Percentiles rank a stretch among this genome's conserved stretches.
These are phyloP conservation scores for Hanseniaspora valbyensis DNA, from an alignment of 805 yeast genomes.

Conservation along the genomic window DNA sequence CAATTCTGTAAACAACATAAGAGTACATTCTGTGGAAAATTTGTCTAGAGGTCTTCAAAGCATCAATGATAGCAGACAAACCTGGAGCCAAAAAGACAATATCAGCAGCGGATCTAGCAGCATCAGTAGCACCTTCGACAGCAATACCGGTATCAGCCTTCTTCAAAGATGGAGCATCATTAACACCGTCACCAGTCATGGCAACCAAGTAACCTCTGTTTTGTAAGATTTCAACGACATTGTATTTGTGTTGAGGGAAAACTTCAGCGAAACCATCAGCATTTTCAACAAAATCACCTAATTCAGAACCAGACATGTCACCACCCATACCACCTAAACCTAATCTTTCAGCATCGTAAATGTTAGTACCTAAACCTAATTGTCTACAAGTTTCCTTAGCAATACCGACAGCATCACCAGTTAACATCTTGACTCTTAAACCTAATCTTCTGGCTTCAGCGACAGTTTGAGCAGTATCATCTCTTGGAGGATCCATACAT, in stretches of 20 bases:
- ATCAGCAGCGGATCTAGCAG: constrained; percentile 95
- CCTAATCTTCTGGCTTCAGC: constrained; percentile 83
- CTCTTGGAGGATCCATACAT: constrained; percentile 98
- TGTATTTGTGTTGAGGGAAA: constrained; percentile 96
- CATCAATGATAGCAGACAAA: constrained; percentile 88
- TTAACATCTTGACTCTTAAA: constrained; percentile 92
- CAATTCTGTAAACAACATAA: constrained; percentile 95
- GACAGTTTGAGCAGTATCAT: constrained; percentile 92
- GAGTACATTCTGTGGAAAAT: constrained; percentile 99
- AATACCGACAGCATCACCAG: constrained; percentile 99
- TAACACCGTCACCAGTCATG: constrained; percentile 99
- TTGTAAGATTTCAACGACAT: constrained; percentile 90
- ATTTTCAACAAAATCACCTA: constrained; percentile 93
- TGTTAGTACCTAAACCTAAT: constrained; percentile 92
- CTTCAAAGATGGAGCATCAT: constrained; percentile 95
- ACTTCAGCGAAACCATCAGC: constrained; percentile 98
- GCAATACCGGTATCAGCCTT: constrained; percentile 96
- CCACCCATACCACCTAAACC: constrained; percentile 89
- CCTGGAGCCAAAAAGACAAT: constrained; percentile 93
- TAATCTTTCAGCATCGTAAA: constrained; percentile 91
- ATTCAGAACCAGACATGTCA: constrained; percentile 94
- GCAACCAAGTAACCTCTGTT: constrained; percentile 95
- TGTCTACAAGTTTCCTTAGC: constrained; percentile 98
- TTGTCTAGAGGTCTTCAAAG: constrained; percentile 88
- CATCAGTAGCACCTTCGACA: constrained; percentile 95